Evolutionary conservation across 2,329 filamentous ascomycete genomes (phyloP).

Genomic region (Huntiella abstrusa): DNA sequence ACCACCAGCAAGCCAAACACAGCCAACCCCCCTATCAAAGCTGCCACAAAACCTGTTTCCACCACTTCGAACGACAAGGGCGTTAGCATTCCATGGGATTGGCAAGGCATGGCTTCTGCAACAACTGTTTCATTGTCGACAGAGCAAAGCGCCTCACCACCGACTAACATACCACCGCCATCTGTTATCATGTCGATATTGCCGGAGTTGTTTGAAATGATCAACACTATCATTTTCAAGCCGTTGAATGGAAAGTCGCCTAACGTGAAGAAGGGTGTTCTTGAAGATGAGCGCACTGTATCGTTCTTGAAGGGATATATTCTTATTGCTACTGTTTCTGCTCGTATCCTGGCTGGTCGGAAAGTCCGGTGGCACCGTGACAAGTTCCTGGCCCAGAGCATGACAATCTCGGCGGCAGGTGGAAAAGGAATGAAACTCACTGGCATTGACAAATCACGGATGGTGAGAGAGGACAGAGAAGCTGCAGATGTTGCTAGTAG

Average conservation of each 20-base stretch:
- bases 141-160: slow-evolving; percentile 29
- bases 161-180: slow-evolving; percentile 77
- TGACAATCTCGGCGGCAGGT: slow-evolving; percentile 64
- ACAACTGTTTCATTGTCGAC: neutral
- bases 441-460: slow-evolving; percentile 66
- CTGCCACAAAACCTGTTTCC: neutral
- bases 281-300: slow-evolving; percentile 42
- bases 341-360: slow-evolving; percentile 67
- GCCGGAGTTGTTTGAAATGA: slow-evolving; percentile 47
- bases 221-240: slow-evolving; percentile 45
- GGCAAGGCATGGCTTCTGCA: neutral
- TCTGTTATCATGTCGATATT: slow-evolving; percentile 65
- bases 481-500: slow-evolving; percentile 54
- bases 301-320: slow-evolving; percentile 48
- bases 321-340: slow-evolving; percentile 45
- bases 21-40: neutral
- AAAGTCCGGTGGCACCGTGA: slow-evolving; percentile 84
- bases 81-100: neutral
- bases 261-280: slow-evolving; percentile 40
- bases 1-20: neutral
- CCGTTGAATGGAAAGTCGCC: slow-evolving; percentile 39
- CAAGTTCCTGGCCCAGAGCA: slow-evolving; percentile 63
- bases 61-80: neutral
- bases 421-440: slow-evolving; percentile 82
- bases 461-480: slow-evolving; percentile 69